Evolutionary conservation across 2,329 filamentous ascomycete genomes (phyloP).

Genomic region (Helicocarpus griseus): DNA sequence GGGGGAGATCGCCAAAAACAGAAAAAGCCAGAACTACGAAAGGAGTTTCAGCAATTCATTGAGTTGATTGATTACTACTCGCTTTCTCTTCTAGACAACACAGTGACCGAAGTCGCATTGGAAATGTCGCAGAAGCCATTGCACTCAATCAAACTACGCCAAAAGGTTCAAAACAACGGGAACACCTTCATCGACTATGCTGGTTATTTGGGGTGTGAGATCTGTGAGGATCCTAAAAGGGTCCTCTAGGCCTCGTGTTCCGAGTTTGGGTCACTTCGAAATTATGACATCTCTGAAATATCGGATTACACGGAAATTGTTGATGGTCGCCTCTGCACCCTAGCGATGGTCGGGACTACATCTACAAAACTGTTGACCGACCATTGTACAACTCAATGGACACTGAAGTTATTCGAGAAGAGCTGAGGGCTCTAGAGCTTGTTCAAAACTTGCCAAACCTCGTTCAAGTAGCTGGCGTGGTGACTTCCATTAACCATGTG

Average conservation of each 20-base stretch:
- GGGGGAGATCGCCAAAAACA: too few species aligned
- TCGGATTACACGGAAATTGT: neutral
- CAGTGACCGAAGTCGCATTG: slow-evolving; percentile 15
- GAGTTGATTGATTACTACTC: slow-evolving; percentile 11
- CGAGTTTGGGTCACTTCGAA: neutral
- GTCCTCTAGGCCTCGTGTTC: neutral
- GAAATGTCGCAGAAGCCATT: neutral
- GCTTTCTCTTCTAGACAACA: slow-evolving; percentile 13
- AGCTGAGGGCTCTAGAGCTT: too few species aligned
- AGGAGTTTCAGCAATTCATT: slow-evolving; percentile 11
- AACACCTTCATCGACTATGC: neutral
- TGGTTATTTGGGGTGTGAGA: too few species aligned
- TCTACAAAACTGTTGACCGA: neutral
- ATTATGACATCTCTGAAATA: neutral
- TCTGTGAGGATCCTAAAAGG: neutral
- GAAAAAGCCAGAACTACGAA: slow-evolving; percentile 12
- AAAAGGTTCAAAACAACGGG: neutral
- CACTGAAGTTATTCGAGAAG: neutral
- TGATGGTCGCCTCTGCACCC: neutral
- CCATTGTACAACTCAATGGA: neutral
- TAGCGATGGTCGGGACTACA: neutral
- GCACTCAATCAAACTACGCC: neutral
- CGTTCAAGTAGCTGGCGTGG: neutral
- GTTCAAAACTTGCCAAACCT: too few species aligned
- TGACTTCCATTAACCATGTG: neutral